Evolutionary conservation across 257 asterid genomes (phyloP), one percentile per base, ranked within the genome.

Genomic region (Henckelia pumila): DNA sequence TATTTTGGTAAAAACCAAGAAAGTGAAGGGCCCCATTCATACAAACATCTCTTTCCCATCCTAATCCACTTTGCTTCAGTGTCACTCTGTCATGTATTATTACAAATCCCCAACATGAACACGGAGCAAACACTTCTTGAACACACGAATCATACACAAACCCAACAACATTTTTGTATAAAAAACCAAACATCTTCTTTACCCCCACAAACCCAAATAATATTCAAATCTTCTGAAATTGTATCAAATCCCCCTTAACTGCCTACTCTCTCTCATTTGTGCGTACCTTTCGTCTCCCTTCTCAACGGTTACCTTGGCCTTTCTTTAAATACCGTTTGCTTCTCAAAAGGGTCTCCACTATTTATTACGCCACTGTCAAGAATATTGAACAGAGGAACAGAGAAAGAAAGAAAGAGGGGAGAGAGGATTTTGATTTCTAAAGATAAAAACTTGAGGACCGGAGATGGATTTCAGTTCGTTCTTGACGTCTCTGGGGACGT

Each of bases 401-500:
- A 6, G 35, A 6, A 5, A 30, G 29, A 10, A 40, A 13, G 13
- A 13, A 13, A 13, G 50, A 3, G 6, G 6, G 17, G 50, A 0
- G n/a, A 13, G 44, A 8, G 44, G n/a, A 2, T 40, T 40, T 40
- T 6, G 1, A n/a, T n/a, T n/a, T n/a, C n/a, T n/a, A n/a, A n/a
- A n/a, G n/a, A n/a, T n/a, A n/a, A n/a, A n/a, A 13, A n/a, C 11
- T 6, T 40, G 50, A 40, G 50, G 50, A 62, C 29, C 29, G 50
- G 71, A 59, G 66, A 91, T 91, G 98, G 95, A 92, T 75, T 92
- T 92, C 78, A 59, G 76, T 22, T 82, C 98, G 73, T 89, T 92
- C 74, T 58, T 92, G 85, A 92, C 98, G 79, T 92, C 98, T 3
- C 52, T 92, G 32, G 90, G 78, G 71, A 92, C 98, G 72, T 92